Percentiles rank a stretch among this genome's conserved stretches.
Conservation (phyloP, 2,329 filamentous ascomycete species). For the Hirsutella rhossiliensis region DNA sequence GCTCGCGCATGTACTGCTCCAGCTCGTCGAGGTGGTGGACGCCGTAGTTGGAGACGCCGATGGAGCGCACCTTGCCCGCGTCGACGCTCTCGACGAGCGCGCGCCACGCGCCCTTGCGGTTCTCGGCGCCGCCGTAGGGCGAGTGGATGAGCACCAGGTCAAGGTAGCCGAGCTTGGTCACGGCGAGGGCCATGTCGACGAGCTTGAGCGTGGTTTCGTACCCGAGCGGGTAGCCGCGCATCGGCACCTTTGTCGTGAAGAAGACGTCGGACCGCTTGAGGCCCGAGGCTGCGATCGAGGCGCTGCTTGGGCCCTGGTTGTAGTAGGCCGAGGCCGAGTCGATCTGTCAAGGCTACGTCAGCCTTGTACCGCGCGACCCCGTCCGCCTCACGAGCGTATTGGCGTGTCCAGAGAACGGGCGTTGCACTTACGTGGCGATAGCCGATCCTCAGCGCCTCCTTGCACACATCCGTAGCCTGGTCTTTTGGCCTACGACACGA, state of each 20-base stretch:
- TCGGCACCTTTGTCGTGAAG: constrained; percentile 45
- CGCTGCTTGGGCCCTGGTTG: constrained; percentile 38
- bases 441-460: constrained; percentile 34
- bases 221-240: constrained; percentile 21
- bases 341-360: constrained; percentile 21
- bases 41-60: constrained; percentile 56
- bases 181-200: constrained; percentile 49
- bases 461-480: constrained; percentile 21
- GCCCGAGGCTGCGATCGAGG: constrained; percentile 27
- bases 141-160: constrained; percentile 54
- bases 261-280: constrained; percentile 36
- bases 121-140: constrained; percentile 43
- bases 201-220: constrained; percentile 55
- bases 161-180: constrained; percentile 52
- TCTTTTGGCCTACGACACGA: constrained; percentile 14
- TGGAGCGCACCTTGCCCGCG: constrained; percentile 46
- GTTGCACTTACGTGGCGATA: constrained; percentile 36
- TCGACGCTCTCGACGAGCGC: constrained; percentile 53
- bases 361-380: not conserved
- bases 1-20: constrained; percentile 44
- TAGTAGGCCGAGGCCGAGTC: constrained; percentile 40
- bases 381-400: too few species aligned
- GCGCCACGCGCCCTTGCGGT: constrained; percentile 47
- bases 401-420: too few species aligned
- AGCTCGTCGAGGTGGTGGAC: constrained; percentile 51